These are phyloP conservation scores for Serendipita sp. DNA, from an alignment of 768 basidiomycete genomes.

Conservation along the genomic window DNA sequence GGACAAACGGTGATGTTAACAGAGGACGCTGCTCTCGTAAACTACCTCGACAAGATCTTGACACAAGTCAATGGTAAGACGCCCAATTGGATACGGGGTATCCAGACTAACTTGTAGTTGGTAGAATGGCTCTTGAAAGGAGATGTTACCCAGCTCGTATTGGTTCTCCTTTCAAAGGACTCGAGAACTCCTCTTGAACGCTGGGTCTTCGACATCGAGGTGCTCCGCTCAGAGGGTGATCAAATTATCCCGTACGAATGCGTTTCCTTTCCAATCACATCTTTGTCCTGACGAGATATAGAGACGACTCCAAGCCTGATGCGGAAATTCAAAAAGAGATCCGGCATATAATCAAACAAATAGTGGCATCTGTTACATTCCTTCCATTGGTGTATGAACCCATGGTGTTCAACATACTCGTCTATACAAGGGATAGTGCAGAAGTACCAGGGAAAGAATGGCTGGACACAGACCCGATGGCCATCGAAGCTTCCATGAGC, in stretches of 20 bases:
- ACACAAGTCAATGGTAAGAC: conserved; percentile 78
- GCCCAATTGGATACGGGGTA: neutral
- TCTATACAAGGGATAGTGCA: conserved; percentile 83
- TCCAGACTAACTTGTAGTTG: neutral
- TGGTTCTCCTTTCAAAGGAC: conserved; percentile 93
- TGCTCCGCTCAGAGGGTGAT: conserved; percentile 42
- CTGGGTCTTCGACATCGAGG: conserved; percentile 94
- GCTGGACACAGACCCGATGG: conserved; percentile 86
- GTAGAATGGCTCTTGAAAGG: conserved; percentile 89
- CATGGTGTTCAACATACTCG: conserved; percentile 93
- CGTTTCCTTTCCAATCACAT: neutral
- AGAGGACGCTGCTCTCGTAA: conserved; percentile 81
- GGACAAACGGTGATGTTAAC: conserved; percentile 91
- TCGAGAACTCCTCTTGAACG: conserved; percentile 80
- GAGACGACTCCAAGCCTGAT: conserved; percentile 41
- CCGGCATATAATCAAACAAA: conserved; percentile 93
- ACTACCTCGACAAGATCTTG: conserved; percentile 87
- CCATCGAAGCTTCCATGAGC: conserved; percentile 84
- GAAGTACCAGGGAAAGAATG: conserved; percentile 87
- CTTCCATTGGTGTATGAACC: conserved; percentile 89
- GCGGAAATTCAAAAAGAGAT: conserved; percentile 94
- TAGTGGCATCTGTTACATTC: conserved; percentile 92
- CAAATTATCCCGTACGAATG: conserved; percentile 6
- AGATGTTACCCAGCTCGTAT: conserved; percentile 82
- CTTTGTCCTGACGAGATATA: conserved; percentile 16